These are phyloP conservation scores for Astrephomene gubernaculifera DNA, from an alignment of 139 green algal species.

Conservation along the genomic window DNA sequence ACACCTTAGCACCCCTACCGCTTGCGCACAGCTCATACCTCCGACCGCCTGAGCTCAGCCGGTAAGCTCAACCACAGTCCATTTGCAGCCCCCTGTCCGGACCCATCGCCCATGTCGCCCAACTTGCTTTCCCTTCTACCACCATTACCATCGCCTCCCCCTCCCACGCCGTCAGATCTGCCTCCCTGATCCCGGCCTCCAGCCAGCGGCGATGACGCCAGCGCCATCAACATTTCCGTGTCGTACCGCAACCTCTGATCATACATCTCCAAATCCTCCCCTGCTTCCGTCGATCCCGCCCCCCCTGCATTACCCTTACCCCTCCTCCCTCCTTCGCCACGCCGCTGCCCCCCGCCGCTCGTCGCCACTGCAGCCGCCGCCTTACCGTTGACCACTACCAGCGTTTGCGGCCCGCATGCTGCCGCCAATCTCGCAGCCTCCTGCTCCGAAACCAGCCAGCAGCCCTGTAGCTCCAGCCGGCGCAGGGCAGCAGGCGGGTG, in stretches of 20 bases:
- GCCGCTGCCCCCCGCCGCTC: neutral
- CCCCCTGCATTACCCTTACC: neutral
- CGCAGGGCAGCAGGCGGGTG: neutral
- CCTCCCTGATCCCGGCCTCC: neutral
- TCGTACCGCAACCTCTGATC: slow-evolving; percentile 28
- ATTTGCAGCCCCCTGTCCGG: no score
- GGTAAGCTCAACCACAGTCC: no score
- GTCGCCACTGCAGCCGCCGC: neutral
- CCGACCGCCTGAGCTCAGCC: no score
- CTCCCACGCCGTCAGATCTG: neutral
- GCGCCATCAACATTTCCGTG: neutral
- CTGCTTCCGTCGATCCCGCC: neutral
- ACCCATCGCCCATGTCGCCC: no score
- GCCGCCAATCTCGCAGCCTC: neutral
- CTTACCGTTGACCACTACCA: slow-evolving; percentile 26
- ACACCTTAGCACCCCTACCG: no score
- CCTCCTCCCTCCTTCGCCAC: neutral
- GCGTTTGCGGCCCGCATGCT: neutral
- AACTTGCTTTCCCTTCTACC: neutral
- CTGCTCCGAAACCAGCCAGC: slow-evolving; percentile 30
- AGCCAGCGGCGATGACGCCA: neutral
- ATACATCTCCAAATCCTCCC: neutral
- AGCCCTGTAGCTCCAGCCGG: slow-evolving; percentile 24
- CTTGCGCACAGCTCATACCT: no score
- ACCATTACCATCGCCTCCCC: neutral